A percentile compares a stretch with the other conserved stretches of the same genome.
phyloP scores from a whole-genome alignment of 257 asterid genomes.

The Buddleja alternifolia region DNA sequence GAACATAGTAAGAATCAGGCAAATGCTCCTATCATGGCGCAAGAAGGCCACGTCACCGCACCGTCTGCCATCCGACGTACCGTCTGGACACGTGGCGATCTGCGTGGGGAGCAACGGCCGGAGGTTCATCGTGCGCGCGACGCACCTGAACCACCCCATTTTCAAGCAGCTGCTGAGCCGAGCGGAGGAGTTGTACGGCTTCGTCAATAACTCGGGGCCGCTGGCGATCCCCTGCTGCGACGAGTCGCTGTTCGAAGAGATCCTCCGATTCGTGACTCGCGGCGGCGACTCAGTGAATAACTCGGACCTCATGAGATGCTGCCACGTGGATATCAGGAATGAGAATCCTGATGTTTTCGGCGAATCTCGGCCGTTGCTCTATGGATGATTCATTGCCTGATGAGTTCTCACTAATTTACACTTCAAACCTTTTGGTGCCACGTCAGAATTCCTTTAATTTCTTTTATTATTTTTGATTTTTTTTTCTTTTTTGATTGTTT shows the following conservation, averaged over 20 bases:
- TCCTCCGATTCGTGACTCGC: slow-evolving; percentile 50
- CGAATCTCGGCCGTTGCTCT: slow-evolving; percentile 66
- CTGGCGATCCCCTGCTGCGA: slow-evolving; percentile 82
- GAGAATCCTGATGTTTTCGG: slow-evolving; percentile 35
- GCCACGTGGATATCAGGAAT: slow-evolving; percentile 45
- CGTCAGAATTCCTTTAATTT: neutral
- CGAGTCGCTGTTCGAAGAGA: slow-evolving; percentile 67
- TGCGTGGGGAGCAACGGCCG: slow-evolving; percentile 56
- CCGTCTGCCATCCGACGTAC: slow-evolving; percentile 67
- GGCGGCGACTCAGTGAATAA: slow-evolving; percentile 29
- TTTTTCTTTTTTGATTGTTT: slow-evolving; percentile 10
- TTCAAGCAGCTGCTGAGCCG: slow-evolving; percentile 58
- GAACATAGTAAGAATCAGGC: slow-evolving; percentile 68
- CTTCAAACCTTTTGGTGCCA: slow-evolving; percentile 23
- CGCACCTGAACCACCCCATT: slow-evolving; percentile 74
- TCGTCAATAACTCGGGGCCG: slow-evolving; percentile 58
- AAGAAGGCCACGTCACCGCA: slow-evolving; percentile 45
- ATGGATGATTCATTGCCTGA: slow-evolving; percentile 46
- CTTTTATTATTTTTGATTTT: no score
- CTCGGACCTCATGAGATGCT: slow-evolving; percentile 51
- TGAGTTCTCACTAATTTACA: neutral
- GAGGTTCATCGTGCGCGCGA: slow-evolving; percentile 72
- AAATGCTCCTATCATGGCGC: slow-evolving; percentile 77
- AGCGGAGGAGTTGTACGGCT: slow-evolving; percentile 87
- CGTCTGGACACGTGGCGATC: slow-evolving; percentile 82